Percentiles rank a stretch among this genome's conserved stretches.
phyloP scores from a whole-genome alignment of 106 monocot species.

The Amphibolis antarctica region DNA sequence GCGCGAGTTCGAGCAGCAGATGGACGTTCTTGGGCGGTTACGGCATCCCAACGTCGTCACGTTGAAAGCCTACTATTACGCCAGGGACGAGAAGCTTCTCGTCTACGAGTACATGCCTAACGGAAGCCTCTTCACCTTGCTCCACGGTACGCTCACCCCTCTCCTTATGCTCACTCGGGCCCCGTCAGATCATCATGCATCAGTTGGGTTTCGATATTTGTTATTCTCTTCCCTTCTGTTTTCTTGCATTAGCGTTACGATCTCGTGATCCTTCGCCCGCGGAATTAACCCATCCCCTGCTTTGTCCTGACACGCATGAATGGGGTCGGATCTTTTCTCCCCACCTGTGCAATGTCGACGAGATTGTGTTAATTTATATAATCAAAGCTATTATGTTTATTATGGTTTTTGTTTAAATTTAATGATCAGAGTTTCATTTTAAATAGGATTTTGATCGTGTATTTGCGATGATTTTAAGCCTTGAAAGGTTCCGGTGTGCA shows the following conservation, averaged over 20 bases:
- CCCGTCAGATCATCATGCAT: too few species aligned
- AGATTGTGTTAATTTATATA: too few species aligned
- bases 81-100: slow-evolving; percentile 79
- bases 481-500: not conserved
- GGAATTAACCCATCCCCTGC: too few species aligned
- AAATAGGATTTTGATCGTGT: too few species aligned
- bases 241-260: not conserved
- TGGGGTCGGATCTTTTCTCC: too few species aligned
- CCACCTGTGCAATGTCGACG: too few species aligned
- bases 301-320: too few species aligned
- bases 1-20: slow-evolving; percentile 63
- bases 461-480: too few species aligned
- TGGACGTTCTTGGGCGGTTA: slow-evolving; percentile 56
- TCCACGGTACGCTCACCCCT: slow-evolving; percentile 41
- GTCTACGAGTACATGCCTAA: slow-evolving; percentile 88
- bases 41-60: slow-evolving; percentile 58
- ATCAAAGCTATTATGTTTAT: too few species aligned
- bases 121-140: slow-evolving; percentile 74
- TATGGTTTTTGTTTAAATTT: too few species aligned
- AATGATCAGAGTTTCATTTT: too few species aligned
- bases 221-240: not conserved
- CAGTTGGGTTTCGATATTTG: not conserved
- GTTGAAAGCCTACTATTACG: slow-evolving; percentile 72
- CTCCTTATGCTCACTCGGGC: not conserved
- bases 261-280: too few species aligned